Evolutionary conservation across 2,329 filamentous ascomycete genomes (phyloP).

Genomic region (Fusarium sarcochroum): DNA sequence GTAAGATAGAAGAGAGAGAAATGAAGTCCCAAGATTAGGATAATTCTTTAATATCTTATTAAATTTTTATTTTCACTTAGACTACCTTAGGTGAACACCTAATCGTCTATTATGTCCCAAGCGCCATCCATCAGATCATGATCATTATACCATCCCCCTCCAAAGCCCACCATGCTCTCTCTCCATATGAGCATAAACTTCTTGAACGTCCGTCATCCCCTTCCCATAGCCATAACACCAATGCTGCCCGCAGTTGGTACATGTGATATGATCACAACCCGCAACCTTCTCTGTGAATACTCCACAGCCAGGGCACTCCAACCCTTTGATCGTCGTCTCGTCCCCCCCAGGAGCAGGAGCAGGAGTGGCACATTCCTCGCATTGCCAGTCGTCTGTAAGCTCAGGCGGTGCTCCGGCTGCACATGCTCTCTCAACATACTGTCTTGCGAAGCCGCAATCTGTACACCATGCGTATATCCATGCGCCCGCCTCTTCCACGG

Average conservation of each 20-base stretch:
- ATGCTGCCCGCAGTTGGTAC: slow-evolving; percentile 52
- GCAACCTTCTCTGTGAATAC: slow-evolving; percentile 54
- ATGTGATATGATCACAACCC: slow-evolving; percentile 59
- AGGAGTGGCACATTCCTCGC: slow-evolving; percentile 54
- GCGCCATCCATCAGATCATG: too few relatives aligned
- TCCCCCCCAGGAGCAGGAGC: neutral
- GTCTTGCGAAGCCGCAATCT: slow-evolving; percentile 58
- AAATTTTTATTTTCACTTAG: too few relatives aligned
- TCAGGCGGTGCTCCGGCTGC: slow-evolving; percentile 57
- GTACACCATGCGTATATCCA: slow-evolving; percentile 66
- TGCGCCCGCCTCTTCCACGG: slow-evolving; percentile 56
- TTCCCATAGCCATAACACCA: slow-evolving; percentile 60
- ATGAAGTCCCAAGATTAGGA: too few relatives aligned
- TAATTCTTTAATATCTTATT: too few relatives aligned
- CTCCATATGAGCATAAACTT: slow-evolving; percentile 58
- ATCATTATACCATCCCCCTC: slow-evolving; percentile 1
- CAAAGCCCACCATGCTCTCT: slow-evolving; percentile 52
- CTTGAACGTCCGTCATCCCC: slow-evolving; percentile 31
- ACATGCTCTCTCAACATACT: slow-evolving; percentile 60
- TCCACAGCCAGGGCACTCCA: slow-evolving; percentile 56
- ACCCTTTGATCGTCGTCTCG: neutral
- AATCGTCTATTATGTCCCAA: too few relatives aligned
- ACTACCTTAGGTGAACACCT: too few relatives aligned
- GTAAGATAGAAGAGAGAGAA: too few relatives aligned
- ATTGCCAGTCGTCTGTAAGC: slow-evolving; percentile 56